Evolutionary conservation across 441 rosid genomes (phyloP), one percentile per base, ranked within the genome.

Genomic region (Mallotus repandus): DNA sequence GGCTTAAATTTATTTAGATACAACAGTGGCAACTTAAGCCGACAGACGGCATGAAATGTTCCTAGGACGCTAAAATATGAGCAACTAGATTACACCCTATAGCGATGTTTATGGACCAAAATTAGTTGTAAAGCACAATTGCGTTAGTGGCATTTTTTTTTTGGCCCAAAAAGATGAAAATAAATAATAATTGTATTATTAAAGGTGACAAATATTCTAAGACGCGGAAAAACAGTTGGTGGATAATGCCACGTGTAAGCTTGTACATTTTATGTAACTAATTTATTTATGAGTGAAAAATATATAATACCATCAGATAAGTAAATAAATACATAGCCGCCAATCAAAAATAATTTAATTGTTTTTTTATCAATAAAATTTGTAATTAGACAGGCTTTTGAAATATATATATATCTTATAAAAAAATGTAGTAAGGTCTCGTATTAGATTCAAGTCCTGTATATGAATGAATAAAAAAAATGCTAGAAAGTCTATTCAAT

Each of bases 51-150:
- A 43, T 43, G 46, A 29, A 29, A 29, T 29, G 32, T 43, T 60
- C 43, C 43, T 35, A 73, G 68, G 22, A 64, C 14, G 16, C 22
- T 54, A 22, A 46, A 21, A 25, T 55, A 73, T 45, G 68, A 52
- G 70, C 73, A 74, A 62, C 66, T 7, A 63, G 32, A 29, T 29
- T 43, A 4, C 9, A 43, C 62, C 46, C 74, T 29, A 29, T 29
- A 1, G 2, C 68, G 43, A 55, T 43, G 70, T 41, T 66, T 9
- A 56, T 11, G 18, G 53, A 56, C 66, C 68, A 63, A 61, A 63
- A 77, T 58, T 56, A 70, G 78, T 69, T 74, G 74, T 68, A 71
- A 41, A 73, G 76, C 73, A 63, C 32, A 55, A 50, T 56, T 46
- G 8, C n/a, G 16, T 69, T 35, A 9, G 32, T 29, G 32, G 32